These are phyloP conservation scores for Hirsutella minnesotensis DNA, from an alignment of 2,329 filamentous ascomycete genomes.

Conservation along the genomic window DNA sequence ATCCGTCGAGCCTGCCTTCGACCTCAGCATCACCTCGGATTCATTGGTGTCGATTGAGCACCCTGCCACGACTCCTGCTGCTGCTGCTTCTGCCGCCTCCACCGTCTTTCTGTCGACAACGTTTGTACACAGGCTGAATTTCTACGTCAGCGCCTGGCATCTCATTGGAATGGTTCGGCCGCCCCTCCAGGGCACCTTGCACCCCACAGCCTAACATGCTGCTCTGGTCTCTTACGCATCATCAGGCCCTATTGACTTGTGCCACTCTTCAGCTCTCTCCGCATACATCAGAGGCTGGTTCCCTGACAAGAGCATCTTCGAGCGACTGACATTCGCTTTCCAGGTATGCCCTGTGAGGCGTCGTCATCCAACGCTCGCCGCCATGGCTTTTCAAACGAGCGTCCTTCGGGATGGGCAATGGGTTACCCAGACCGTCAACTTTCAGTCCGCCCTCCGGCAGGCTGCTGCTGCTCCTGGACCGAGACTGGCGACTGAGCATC, in stretches of 20 bases:
- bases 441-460: conserved; percentile 27
- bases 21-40: too few species aligned
- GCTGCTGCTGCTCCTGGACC: conserved; percentile 18
- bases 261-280: not conserved
- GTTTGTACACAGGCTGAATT: not conserved
- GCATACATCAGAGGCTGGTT: not conserved
- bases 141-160: not conserved
- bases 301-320: not conserved
- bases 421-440: conserved; percentile 40
- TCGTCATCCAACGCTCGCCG: not conserved
- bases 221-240: conserved; percentile 2
- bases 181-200: not conserved
- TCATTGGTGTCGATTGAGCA: too few species aligned
- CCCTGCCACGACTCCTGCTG: not conserved
- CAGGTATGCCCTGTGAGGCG: not conserved
- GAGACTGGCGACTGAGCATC: conserved; percentile 17
- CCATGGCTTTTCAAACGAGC: conserved; percentile 40
- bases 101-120: not conserved
- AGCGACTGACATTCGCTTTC: not conserved
- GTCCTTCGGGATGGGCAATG: conserved; percentile 42
- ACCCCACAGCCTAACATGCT: conserved; percentile 9
- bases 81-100: not conserved
- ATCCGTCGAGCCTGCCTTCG: too few species aligned
- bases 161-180: not conserved
- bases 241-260: not conserved